Conservation (phyloP, 1,284 basidiomycete genomes). For the Irpex rosettiformis region DNA sequence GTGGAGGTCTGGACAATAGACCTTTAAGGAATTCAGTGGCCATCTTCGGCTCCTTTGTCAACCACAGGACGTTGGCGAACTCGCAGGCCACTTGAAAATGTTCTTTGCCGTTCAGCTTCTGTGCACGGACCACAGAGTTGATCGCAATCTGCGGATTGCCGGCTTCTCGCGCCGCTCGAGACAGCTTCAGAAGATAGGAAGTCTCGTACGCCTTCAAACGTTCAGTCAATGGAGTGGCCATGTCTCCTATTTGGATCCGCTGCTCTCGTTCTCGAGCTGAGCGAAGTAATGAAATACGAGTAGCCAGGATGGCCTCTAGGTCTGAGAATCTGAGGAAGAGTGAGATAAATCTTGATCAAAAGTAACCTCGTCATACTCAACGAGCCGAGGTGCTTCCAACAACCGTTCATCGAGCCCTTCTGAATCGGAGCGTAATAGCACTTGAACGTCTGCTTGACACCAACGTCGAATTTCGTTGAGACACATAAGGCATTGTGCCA, state of each 20-base stretch:
- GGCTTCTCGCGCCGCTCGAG: constrained; percentile 69
- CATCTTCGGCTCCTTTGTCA: constrained; percentile 78
- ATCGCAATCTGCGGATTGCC: constrained; percentile 79
- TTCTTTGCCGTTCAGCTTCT: constrained; percentile 49
- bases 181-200: constrained; percentile 68
- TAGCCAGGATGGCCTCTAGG: constrained; percentile 78
- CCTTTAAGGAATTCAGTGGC: constrained; percentile 76
- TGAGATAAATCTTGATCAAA: constrained; percentile 9
- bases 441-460: constrained; percentile 29
- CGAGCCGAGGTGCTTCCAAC: background rate
- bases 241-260: constrained; percentile 68
- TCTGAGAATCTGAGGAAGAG: constrained; percentile 59
- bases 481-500: constrained; percentile 71
- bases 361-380: constrained; percentile 6
- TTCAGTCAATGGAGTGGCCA: constrained; percentile 53
- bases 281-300: constrained; percentile 79
- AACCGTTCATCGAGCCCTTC: background rate
- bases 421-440: constrained; percentile 15
- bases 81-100: constrained; percentile 69
- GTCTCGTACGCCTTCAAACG: constrained; percentile 64
- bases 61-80: constrained; percentile 89
- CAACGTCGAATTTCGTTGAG: constrained; percentile 69
- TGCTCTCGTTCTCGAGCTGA: constrained; percentile 63
- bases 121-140: constrained; percentile 80
- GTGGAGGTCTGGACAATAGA: constrained; percentile 31